Conservation (phyloP, 306 rosid species). For the Trifolium dubium region DNA sequence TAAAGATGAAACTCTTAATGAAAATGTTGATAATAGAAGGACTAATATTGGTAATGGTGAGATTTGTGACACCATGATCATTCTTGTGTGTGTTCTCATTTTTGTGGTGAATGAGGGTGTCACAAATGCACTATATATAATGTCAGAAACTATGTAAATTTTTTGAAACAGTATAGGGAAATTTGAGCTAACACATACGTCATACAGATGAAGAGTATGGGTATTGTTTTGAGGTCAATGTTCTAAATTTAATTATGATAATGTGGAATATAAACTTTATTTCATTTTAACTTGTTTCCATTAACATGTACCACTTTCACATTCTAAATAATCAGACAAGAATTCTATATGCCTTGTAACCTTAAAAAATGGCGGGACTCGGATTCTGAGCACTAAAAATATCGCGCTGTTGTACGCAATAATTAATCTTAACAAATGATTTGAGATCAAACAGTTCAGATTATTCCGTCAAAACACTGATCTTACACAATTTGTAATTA, state of each 20-base stretch:
- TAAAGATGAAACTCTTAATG: constrained; percentile 43
- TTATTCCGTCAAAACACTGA: no score
- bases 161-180: neutral
- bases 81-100: constrained; percentile 23
- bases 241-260: constrained; percentile 36
- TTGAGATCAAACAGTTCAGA: no score
- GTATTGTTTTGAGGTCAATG: constrained; percentile 36
- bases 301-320: constrained; percentile 25
- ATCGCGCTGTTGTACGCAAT: no score
- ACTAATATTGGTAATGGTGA: constrained; percentile 39
- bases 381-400: no score
- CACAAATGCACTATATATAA: constrained; percentile 34
- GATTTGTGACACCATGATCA: constrained; percentile 42
- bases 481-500: no score
- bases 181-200: constrained; percentile 50
- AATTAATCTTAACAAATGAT: no score
- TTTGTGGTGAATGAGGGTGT: constrained; percentile 33
- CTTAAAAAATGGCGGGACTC: neutral
- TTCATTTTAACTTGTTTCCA: constrained; percentile 24
- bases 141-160: neutral
- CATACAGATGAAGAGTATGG: constrained; percentile 40
- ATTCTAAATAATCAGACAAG: constrained; percentile 30
- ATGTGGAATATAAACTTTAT: constrained; percentile 12
- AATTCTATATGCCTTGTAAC: neutral
- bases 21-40: constrained; percentile 48